Evolutionary conservation across 148 eudicot species (phyloP), one percentile per base, ranked within the genome.

Genomic region (Drosera capensis): DNA sequence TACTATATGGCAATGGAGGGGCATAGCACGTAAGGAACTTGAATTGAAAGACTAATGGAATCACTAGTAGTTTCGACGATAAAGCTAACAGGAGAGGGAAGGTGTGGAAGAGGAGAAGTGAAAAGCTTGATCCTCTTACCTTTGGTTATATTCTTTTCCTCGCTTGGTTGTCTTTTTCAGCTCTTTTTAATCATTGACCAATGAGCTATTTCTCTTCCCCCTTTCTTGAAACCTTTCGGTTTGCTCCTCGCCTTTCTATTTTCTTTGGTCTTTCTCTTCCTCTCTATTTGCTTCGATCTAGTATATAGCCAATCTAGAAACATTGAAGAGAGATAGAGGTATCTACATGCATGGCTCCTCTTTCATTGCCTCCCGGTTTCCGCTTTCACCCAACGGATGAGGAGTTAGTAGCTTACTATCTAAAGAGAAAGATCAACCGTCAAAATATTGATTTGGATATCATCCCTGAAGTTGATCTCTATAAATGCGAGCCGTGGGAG

Each of bases 401-500:
- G 52, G 93, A 82, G 48, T 77, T 82, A 0, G 93, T 82, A 7
- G 80, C 80, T 7, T 82, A 82, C 64, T 82, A 82, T 59, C 86
- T 82, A 11, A 82, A 75, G 46, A 65, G 78, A 35, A 82, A 82
- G 65, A 82, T 82, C 60, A 82, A 82, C 21, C 78, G 78, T 5
- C 68, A 67, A 2, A 62, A 60, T 26, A 82, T 82, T 29, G 94
- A 82, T 21, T 78, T 82, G 12, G 94, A 82, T 54, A 34, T 82
- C 69, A 82, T 82, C 26, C 82, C 86, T 16, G 86, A 82, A 60
- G 80, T 82, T 63, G 86, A 82, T 70, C 94, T 82, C 25, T 82
- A 82, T 67, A 82, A 82, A 65, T 82, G 94, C 40, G 94, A 82
- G 59, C 94, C 94, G 16, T 82, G 94, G 94, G 94, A 82, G 43